Evolutionary conservation across 345 rosid genomes (phyloP), one percentile per base, ranked within the genome.

Genomic region (Clausena lansium): DNA sequence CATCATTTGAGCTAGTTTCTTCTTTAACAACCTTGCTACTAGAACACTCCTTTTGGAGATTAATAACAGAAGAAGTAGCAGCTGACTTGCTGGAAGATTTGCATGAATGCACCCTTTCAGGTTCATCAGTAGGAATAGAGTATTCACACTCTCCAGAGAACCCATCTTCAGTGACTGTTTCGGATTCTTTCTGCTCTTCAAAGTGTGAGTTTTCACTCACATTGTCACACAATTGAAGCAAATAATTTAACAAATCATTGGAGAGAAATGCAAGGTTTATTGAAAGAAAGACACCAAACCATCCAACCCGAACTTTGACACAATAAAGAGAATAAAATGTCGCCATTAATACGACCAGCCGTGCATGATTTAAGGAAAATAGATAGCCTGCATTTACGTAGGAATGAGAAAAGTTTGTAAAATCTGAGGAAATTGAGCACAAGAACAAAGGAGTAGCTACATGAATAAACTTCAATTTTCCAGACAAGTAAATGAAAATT

Each of bases 241-340:
- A 85, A 79, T 86, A 85, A 63, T 91, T 89, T n/a, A 92, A 84
- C 32, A 87, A 57, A 76, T 96, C 99, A 77, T 92, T 91, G 24
- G 99, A 96, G 71, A 94, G 77, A 87, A 94, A 96, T 15, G 98
- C 89, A 75, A 96, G 94, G 88, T 93, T 92, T 81, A 89, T 82
- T 39, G 98, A 89, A 47, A 96, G 91, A 57, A 91, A 84, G 68
- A 94, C 86, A 61, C 99, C 99, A 82, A 83, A 85, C 98, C 99
- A 96, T 80, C 99, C 99, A 83, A 90, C 94, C 71, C 89, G 89
- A 81, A 88, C 94, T 92, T 90, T 89, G 76, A 96, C 98, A 78
- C 85, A 91, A 70, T 96, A 96, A 79, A 96, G 74, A 24, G 95
- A 88, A 76, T 96, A 96, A 38, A 84, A 45, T 9, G 84, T 83